A percentile compares a stretch with the other conserved stretches of the same genome.
phyloP scores from a whole-genome alignment of 495 filamentous ascomycete genomes.

The Neurospora hispaniola region DNA sequence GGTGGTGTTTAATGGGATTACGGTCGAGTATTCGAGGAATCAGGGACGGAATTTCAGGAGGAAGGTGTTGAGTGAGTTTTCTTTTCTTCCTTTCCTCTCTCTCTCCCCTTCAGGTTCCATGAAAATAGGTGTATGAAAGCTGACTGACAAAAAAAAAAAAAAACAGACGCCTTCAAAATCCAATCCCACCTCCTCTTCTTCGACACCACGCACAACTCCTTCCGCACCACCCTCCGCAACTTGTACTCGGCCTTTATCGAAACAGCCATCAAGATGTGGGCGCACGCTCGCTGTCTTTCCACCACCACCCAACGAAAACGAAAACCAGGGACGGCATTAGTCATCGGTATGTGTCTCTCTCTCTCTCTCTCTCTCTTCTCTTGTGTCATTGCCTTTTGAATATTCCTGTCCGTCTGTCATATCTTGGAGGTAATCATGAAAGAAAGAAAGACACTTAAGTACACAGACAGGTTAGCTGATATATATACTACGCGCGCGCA shows the following conservation, averaged over 20 bases:
- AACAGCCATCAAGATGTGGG: slow-evolving; percentile 74
- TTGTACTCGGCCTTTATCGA: slow-evolving; percentile 65
- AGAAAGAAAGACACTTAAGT: too few species aligned
- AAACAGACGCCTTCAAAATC: slow-evolving; percentile 58
- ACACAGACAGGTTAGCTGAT: too few species aligned
- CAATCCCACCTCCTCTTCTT: slow-evolving; percentile 84
- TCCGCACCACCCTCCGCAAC: slow-evolving; percentile 56
- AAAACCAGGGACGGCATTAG: slow-evolving; percentile 41
- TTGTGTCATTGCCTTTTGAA: too few species aligned
- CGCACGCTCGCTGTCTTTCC: slow-evolving; percentile 55
- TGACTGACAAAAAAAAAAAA: too few species aligned
- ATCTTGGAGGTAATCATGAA: too few species aligned
- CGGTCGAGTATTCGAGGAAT: slow-evolving; percentile 56
- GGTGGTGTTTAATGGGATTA: slow-evolving; percentile 53
- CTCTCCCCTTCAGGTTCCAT: too few species aligned
- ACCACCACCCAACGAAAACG: slow-evolving; percentile 28
- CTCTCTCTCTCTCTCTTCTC: too few species aligned
- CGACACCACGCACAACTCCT: slow-evolving; percentile 69
- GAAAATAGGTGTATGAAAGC: too few species aligned
- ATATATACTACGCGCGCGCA: too few species aligned
- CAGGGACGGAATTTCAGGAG: slow-evolving; percentile 69
- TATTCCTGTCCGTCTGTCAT: too few species aligned
- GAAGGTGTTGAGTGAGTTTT: slow-evolving; percentile 55
- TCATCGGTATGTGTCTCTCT: slow-evolving; percentile 26
- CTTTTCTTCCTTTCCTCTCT: too few species aligned